phyloP scores from a whole-genome alignment of 2,329 filamentous ascomycete species.

The Diaporthe citriasiana region DNA sequence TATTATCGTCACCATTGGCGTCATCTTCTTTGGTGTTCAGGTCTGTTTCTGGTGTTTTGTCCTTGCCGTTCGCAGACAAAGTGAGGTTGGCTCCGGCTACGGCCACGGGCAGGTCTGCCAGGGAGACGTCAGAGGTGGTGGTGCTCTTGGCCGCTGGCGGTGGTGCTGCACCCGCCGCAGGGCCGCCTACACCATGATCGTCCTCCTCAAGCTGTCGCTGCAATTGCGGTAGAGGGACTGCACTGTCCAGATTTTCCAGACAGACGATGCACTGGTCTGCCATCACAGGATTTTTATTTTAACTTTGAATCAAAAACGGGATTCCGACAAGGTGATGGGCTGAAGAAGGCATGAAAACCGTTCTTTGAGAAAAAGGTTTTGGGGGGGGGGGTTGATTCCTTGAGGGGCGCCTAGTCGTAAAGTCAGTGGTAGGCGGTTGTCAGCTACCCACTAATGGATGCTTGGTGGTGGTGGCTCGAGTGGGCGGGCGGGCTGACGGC shows the following conservation, averaged over 20 bases:
- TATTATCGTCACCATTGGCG: conserved; percentile 52
- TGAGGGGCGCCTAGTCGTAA: conserved; percentile 9
- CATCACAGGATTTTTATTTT: conserved; percentile 55
- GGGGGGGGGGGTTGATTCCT: conserved; percentile 21
- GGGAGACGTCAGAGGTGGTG: conserved; percentile 37
- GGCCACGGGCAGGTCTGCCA: conserved; percentile 43
- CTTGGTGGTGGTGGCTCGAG: background rate
- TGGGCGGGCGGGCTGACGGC: background rate
- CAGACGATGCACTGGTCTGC: conserved; percentile 80
- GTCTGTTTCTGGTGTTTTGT: conserved; percentile 45
- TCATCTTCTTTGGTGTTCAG: conserved; percentile 44
- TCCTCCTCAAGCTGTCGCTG: conserved; percentile 40
- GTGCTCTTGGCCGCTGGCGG: conserved; percentile 35
- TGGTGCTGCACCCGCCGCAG: conserved; percentile 36
- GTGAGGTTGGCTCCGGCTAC: conserved; percentile 44
- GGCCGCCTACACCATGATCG: conserved; percentile 45
- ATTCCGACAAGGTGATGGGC: conserved; percentile 53
- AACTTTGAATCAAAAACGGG: conserved; percentile 51
- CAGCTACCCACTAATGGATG: conserved; percentile 6
- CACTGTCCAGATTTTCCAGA: conserved; percentile 69
- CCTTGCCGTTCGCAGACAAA: conserved; percentile 48
- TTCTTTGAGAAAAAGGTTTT: conserved; percentile 35
- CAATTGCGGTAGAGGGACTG: conserved; percentile 47
- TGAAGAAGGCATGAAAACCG: conserved; percentile 64
- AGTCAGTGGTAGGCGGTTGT: conserved; percentile 7